Base-by-base conservation (phyloP, 192 early-diverging fungal genomes). In the Umbelopsis vinacea region DNA sequence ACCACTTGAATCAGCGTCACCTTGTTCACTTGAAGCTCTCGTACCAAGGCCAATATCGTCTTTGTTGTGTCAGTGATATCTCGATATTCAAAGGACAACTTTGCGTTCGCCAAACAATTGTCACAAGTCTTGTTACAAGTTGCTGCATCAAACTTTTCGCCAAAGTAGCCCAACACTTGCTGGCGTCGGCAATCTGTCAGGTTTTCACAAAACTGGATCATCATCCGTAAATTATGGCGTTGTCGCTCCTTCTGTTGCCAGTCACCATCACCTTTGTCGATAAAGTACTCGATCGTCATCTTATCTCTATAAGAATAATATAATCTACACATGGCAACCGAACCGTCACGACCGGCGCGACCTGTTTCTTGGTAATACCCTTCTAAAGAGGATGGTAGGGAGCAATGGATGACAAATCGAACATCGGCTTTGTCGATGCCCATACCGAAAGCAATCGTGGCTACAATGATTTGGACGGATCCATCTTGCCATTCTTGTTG, bases 381-480 rank as follows among this genome's bases (percentile, higher is more conserved):
- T 79, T 99, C 97, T 1, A 99, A 74, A 43, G 92, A 94, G 12
- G 92, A 87, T 0, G 96, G 96, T 23, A 99, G 79, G 12, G 91
- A 89, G 78, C 94, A 91, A 69, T 99, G 97, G 17, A 97, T 92
- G 2, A 99, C 96, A 78, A 93, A 97, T 10, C 96, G 93, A 24
- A 99, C 96, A 70, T 98, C 94, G 6, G 92, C 78, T 82, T 99
- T 98, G 83, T 99, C 95, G 52, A 98, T 96, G 10, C 96, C 97
- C 96, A 99, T 96, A 10, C 97, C 96, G 83, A 99, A 99, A 0
- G 97, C 97, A 23, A 98, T 86, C 0, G 97, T 99, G 0, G 96
- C 97, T 1, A 96, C 93, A 77, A 99, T 96, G 37, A 99, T 88
- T 52, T 93, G 82, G 1, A 92, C 70, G 21, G 81, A 71, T 46